Evolutionary conservation across 129 eudicot species (phyloP).

Genomic region (Flaveria ramosissima): DNA sequence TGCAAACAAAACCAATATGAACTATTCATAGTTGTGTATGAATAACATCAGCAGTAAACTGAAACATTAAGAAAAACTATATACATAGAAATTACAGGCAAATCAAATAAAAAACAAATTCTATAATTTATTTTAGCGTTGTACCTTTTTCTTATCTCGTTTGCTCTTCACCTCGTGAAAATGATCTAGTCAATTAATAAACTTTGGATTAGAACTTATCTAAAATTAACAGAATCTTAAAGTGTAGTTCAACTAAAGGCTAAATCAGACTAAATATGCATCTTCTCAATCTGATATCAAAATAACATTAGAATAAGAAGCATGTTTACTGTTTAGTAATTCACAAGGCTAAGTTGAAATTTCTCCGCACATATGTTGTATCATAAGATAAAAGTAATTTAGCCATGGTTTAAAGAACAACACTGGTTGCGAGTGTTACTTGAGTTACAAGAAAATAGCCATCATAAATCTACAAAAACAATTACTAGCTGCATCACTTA

Average conservation of each 20-base stretch:
- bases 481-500: neutral
- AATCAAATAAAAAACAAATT: neutral
- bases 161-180: conserved; percentile 97
- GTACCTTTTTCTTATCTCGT: conserved; percentile 96
- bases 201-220: conserved; percentile 28
- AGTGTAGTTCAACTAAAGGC: neutral
- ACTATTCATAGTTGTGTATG: neutral
- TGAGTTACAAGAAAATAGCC: neutral
- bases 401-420: neutral
- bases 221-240: conserved; percentile 5
- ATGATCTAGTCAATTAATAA: conserved; percentile 57
- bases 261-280: neutral
- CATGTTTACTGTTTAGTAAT: conserved; percentile 8
- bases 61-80: neutral
- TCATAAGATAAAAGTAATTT: neutral
- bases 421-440: neutral
- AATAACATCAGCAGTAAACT: neutral
- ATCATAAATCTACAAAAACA: too few species aligned
- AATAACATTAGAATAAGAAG: neutral
- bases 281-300: neutral
- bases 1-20: conserved; percentile 16
- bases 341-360: neutral
- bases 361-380: neutral
- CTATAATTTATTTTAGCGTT: neutral
- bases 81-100: neutral